These are phyloP conservation scores for Penicillium crustosum DNA, from an alignment of 2,329 filamentous ascomycete species.

Conservation along the genomic window DNA sequence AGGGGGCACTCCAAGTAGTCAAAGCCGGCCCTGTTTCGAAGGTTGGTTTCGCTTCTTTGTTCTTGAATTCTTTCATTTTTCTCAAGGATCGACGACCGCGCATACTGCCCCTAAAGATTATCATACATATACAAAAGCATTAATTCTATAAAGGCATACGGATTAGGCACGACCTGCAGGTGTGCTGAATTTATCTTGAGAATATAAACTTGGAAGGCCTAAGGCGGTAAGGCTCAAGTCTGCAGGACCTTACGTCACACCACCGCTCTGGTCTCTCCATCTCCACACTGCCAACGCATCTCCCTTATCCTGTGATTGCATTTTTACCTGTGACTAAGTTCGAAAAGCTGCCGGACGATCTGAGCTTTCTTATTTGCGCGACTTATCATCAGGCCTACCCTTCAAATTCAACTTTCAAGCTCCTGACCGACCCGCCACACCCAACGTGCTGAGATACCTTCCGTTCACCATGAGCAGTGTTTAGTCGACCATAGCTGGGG, in stretches of 20 bases:
- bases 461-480: slow-evolving; percentile 8
- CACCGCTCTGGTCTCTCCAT: slow-evolving; percentile 7
- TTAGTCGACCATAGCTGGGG: slow-evolving; percentile 3
- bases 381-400: neutral
- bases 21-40: neutral
- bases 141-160: neutral
- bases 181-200: neutral
- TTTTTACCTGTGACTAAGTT: neutral
- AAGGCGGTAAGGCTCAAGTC: neutral
- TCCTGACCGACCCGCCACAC: slow-evolving; percentile 1
- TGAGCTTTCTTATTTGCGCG: neutral
- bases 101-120: neutral
- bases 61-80: neutral
- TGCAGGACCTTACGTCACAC: slow-evolving; percentile 12
- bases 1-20: neutral
- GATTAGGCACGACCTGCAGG: neutral
- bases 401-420: neutral
- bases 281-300: slow-evolving; percentile 14
- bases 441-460: neutral
- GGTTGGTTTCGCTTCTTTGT: neutral
- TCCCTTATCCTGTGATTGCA: neutral
- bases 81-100: neutral
- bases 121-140: neutral
- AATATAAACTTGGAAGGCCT: neutral
- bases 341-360: neutral